phyloP scores from a whole-genome alignment of 306 rosid genomes.

The Biancaea sappan region DNA sequence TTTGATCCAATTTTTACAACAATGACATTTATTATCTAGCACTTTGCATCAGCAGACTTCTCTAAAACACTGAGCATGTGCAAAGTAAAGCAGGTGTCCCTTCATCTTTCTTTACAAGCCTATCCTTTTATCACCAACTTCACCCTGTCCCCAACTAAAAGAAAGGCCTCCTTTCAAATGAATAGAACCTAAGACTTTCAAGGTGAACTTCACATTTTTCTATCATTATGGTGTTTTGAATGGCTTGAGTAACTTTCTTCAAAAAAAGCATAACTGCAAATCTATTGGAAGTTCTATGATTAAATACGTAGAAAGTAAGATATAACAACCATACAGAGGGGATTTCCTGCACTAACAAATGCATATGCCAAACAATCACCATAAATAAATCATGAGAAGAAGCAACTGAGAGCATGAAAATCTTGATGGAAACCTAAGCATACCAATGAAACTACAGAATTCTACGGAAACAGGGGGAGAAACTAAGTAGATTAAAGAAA shows the following conservation, averaged over 20 bases:
- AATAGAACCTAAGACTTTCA: not conserved
- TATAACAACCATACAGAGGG: not conserved
- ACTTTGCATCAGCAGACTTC: not conserved
- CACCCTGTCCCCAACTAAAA: not conserved
- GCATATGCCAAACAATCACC: not conserved
- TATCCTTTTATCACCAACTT: not conserved
- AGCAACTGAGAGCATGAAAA: slow-evolving; percentile 1
- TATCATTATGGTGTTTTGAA: not conserved
- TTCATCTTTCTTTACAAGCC: not conserved
- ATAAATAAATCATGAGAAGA: not conserved
- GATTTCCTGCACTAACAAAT: not conserved
- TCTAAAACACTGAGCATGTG: not conserved
- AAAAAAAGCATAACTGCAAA: not conserved
- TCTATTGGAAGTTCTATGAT: not conserved
- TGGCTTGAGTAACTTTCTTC: not conserved
- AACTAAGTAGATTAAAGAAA: not conserved
- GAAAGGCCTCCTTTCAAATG: not conserved
- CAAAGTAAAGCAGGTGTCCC: not conserved
- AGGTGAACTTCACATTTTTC: not conserved
- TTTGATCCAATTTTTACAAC: not conserved
- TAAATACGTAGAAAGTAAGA: not conserved
- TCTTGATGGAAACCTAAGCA: not conserved
- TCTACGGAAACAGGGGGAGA: not conserved
- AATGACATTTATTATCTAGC: not conserved
- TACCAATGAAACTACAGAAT: not conserved